Evolutionary conservation across 2,329 filamentous ascomycete species (phyloP).

Genomic region (Trichoderma afroharzianum): DNA sequence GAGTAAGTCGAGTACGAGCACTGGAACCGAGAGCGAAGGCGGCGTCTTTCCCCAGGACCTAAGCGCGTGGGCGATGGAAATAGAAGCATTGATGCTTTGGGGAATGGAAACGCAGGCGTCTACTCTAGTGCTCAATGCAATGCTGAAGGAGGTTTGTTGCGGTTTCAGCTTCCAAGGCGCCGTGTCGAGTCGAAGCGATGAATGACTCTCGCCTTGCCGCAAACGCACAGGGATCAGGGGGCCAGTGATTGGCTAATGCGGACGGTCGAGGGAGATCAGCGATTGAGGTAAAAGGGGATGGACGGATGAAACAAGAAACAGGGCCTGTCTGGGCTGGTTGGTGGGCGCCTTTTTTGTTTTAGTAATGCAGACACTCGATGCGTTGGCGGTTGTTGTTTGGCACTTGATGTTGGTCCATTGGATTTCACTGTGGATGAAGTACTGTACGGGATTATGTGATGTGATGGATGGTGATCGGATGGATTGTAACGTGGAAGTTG

Average conservation of each 20-base stretch:
- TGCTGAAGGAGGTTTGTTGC: not conserved
- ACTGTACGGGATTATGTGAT: not conserved
- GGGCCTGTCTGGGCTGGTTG: not conserved
- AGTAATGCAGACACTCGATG: not conserved
- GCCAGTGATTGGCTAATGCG: constrained; percentile 4
- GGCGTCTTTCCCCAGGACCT: not conserved
- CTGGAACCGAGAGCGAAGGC: not conserved
- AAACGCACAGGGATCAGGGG: not conserved
- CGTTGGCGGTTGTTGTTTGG: not conserved
- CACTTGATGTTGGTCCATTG: not conserved
- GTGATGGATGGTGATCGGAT: not conserved
- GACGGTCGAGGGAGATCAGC: not conserved
- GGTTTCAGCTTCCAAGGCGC: constrained; percentile 10
- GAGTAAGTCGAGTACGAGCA: not conserved
- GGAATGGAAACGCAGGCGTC: not conserved
- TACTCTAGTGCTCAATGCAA: not conserved
- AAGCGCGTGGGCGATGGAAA: not conserved
- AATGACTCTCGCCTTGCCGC: constrained; percentile 12
- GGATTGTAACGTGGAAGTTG: not conserved
- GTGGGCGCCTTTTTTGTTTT: not conserved
- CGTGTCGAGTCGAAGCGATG: constrained; percentile 3
- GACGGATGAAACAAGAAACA: constrained; percentile 5
- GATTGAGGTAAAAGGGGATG: not conserved
- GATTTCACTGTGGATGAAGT: no score
- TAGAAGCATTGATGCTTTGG: not conserved